Evolutionary conservation across 176 grass and related monocot species (phyloP).

Genomic region (Carex scoparia): DNA sequence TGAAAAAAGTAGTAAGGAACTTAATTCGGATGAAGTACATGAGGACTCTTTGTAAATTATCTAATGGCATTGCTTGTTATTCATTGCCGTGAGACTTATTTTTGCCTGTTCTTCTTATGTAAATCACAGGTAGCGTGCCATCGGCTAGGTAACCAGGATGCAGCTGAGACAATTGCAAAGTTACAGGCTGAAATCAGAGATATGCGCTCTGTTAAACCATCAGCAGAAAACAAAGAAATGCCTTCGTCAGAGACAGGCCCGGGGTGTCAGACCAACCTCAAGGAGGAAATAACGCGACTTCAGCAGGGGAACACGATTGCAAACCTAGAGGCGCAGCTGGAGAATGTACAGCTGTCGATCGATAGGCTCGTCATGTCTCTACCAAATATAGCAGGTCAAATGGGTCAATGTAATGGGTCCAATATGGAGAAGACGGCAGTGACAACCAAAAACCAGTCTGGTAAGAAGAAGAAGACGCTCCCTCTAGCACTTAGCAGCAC

Average conservation of each 20-base stretch:
- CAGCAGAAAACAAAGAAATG: constrained; percentile 40
- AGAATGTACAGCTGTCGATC: constrained; percentile 86
- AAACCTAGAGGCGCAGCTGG: constrained; percentile 77
- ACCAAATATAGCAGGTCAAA: constrained; percentile 46
- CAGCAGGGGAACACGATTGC: constrained; percentile 83
- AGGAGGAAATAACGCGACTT: constrained; percentile 86
- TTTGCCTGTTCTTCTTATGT: not conserved
- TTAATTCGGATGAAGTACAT: not conserved
- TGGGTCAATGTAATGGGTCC: constrained; percentile 22
- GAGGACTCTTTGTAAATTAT: not conserved
- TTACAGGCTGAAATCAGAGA: constrained; percentile 82
- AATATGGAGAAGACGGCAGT: not conserved
- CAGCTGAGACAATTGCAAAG: constrained; percentile 93
- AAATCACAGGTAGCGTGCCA: constrained; percentile 60
- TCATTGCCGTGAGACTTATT: not conserved
- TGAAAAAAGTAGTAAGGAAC: too few species aligned
- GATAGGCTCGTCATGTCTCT: constrained; percentile 94
- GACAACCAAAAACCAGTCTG: constrained; percentile 41
- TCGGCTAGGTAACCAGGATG: constrained; percentile 87
- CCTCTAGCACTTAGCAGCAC: constrained; percentile 58
- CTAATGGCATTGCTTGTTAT: not conserved
- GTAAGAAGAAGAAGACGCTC: constrained; percentile 75
- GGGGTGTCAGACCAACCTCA: constrained; percentile 36
- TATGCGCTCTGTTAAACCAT: constrained; percentile 51
- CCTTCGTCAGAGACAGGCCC: constrained; percentile 33